Conservation (phyloP, 768 basidiomycete species). For the Trametes elegans region DNA sequence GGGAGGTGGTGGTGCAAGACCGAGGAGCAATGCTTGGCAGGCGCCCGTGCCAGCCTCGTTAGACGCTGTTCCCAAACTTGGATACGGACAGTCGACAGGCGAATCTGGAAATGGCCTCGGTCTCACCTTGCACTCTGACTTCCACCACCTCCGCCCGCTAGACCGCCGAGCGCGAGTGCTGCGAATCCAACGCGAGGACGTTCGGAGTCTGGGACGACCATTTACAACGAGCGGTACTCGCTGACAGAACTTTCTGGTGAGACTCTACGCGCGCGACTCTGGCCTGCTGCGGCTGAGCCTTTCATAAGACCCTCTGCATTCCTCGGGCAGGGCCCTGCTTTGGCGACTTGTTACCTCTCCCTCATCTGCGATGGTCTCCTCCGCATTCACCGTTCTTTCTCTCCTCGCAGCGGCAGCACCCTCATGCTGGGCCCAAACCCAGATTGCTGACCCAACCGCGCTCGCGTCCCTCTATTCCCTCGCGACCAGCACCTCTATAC, state of each 20-base stretch:
- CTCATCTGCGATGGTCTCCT: conserved; percentile 12
- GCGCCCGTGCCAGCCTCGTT: too few species aligned
- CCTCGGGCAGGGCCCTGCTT: conserved; percentile 19
- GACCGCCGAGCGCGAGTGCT: too few species aligned
- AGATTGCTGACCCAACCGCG: conserved; percentile 17
- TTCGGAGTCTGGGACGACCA: too few species aligned
- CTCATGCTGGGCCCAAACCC: conserved; percentile 10
- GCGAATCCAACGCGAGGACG: too few species aligned
- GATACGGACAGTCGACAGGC: too few species aligned
- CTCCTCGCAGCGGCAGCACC: conserved; percentile 13
- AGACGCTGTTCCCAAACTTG: too few species aligned
- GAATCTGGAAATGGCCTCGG: too few species aligned
- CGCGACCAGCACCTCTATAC: conserved; percentile 57
- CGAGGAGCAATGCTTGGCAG: too few species aligned
- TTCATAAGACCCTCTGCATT: background rate
- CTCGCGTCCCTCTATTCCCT: conserved; percentile 54
- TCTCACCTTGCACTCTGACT: too few species aligned
- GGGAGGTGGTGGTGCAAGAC: too few species aligned
- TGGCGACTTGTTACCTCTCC: background rate
- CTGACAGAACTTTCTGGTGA: conserved; percentile 6
- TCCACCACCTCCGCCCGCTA: too few species aligned
- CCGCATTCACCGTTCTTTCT: conserved; percentile 1
- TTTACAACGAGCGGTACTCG: too few species aligned
- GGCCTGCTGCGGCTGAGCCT: background rate
- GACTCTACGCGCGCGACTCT: background rate